Evolutionary conservation across 495 filamentous ascomycete genomes (phyloP).

Genomic region (Talaromyces nanjingensis): DNA sequence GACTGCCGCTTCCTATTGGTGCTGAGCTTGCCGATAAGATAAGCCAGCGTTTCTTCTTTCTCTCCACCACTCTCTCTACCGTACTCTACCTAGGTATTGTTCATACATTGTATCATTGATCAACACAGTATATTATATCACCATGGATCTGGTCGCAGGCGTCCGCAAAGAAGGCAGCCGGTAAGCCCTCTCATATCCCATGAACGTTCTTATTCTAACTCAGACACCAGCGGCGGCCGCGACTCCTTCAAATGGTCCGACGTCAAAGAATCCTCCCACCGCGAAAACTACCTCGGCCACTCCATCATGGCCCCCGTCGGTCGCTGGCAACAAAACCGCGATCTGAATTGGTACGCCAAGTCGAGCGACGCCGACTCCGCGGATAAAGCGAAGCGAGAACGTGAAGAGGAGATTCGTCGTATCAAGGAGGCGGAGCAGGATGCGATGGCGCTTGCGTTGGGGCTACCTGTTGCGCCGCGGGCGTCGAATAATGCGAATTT

Average conservation of each 20-base stretch:
- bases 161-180: constrained; percentile 89
- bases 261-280: constrained; percentile 76
- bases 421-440: constrained; percentile 94
- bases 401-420: constrained; percentile 62
- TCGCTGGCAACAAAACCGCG: constrained; percentile 87
- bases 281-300: constrained; percentile 97
- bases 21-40: background rate
- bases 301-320: constrained; percentile 92
- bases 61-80: background rate
- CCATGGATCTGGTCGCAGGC: constrained; percentile 89
- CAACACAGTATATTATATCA: constrained; percentile 8
- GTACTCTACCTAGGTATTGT: background rate
- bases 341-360: constrained; percentile 86
- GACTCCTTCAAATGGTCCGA: constrained; percentile 95
- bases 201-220: constrained; percentile 1
- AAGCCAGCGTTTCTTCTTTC: background rate
- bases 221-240: constrained; percentile 63
- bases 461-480: constrained; percentile 57
- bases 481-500: constrained; percentile 33
- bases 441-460: constrained; percentile 73
- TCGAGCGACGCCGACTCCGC: constrained; percentile 43
- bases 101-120: background rate
- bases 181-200: constrained; percentile 24
- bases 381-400: constrained; percentile 46
- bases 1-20: background rate